Evolutionary conservation across 768 basidiomycete species (phyloP).

Genomic region (Thelephora ganbajun): DNA sequence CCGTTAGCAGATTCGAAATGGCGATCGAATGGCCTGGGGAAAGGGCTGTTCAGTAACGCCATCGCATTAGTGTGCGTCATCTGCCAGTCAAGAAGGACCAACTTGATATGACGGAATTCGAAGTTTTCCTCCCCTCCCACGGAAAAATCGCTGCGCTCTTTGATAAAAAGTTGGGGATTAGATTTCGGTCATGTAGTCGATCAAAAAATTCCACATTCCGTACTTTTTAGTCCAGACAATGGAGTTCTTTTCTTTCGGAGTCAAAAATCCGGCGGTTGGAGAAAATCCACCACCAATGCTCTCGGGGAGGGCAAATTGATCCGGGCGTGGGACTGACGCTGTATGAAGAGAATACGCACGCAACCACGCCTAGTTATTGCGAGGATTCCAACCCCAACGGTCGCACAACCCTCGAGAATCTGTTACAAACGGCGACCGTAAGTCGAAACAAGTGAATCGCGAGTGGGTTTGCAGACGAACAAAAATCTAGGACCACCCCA

Average conservation of each 20-base stretch:
- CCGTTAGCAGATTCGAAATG: constrained; percentile 44
- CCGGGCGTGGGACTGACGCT: background rate
- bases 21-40: constrained; percentile 35
- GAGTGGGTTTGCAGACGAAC: constrained; percentile 11
- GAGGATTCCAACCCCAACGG: constrained; percentile 39
- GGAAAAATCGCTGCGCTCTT: constrained; percentile 39
- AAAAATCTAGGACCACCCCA: constrained; percentile 22
- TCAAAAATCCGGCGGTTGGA: constrained; percentile 37
- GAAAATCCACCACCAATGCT: constrained; percentile 49
- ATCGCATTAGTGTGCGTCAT: constrained; percentile 30
- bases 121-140: constrained; percentile 43
- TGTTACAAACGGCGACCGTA: constrained; percentile 25
- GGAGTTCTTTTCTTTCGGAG: constrained; percentile 42
- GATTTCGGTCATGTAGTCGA: background rate
- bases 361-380: constrained; percentile 31
- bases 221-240: constrained; percentile 44
- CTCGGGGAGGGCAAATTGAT: background rate
- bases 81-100: constrained; percentile 22
- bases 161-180: constrained; percentile 8
- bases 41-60: constrained; percentile 41
- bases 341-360: constrained; percentile 1
- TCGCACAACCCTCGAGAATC: constrained; percentile 29
- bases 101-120: constrained; percentile 22
- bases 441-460: constrained; percentile 10
- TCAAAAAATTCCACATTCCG: constrained; percentile 3